A percentile compares a stretch with the other conserved stretches of the same genome.
Evolutionary conservation across 768 basidiomycete species (phyloP).

Genomic region (Mycena metata): DNA sequence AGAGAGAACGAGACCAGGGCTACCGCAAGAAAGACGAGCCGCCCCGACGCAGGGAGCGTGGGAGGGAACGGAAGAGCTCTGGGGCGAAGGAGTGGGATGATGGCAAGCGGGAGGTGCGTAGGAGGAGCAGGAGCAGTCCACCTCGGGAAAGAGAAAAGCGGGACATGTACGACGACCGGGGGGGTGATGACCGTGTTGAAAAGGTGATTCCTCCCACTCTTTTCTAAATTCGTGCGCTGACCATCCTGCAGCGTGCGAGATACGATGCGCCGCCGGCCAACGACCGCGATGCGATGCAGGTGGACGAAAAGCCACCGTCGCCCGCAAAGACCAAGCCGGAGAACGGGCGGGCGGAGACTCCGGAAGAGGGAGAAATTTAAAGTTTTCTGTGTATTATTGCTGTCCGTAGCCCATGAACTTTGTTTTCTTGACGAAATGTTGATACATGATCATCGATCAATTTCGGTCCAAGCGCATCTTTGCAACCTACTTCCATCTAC

Average conservation of each 20-base stretch:
- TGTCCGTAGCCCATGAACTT: no score
- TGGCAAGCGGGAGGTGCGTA: conserved; percentile 64
- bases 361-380: conserved; percentile 91
- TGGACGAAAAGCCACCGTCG: conserved; percentile 56
- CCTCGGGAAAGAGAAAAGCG: conserved; percentile 64
- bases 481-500: conserved; percentile 22
- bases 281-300: conserved; percentile 57
- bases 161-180: conserved; percentile 61
- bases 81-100: conserved; percentile 61
- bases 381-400: conserved; percentile 16
- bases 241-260: conserved; percentile 61
- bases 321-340: conserved; percentile 38
- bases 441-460: conserved; percentile 1
- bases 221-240: conserved; percentile 29
- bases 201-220: conserved; percentile 65
- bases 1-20: conserved; percentile 51
- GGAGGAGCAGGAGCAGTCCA: conserved; percentile 57
- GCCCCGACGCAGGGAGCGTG: conserved; percentile 54
- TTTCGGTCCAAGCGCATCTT: conserved; percentile 7
- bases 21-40: conserved; percentile 52
- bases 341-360: conserved; percentile 74
- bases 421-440: no score
- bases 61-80: conserved; percentile 57
- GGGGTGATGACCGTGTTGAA: conserved; percentile 70
- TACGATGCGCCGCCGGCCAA: conserved; percentile 57